Evolutionary conservation across 371 early-diverging fungal species (phyloP).

Genomic region (Actinomortierella ambigua): DNA sequence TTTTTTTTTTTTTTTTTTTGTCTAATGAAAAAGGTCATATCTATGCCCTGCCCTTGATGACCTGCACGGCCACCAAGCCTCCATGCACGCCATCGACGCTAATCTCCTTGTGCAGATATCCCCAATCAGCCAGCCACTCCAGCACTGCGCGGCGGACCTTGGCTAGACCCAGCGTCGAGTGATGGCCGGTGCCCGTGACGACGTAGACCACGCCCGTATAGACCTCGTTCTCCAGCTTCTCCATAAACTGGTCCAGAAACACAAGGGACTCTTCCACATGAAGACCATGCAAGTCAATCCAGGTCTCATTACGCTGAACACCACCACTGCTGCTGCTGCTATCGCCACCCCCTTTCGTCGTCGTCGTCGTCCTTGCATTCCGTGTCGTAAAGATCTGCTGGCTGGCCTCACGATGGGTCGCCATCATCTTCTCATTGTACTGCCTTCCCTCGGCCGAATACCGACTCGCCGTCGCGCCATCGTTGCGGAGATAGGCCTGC

Average conservation of each 20-base stretch:
- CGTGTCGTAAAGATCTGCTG: conserved; percentile 59
- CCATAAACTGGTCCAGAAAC: conserved; percentile 55
- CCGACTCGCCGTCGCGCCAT: conserved; percentile 58
- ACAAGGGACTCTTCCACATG: conserved; percentile 63
- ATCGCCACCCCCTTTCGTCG: conserved; percentile 25
- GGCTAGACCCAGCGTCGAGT: conserved; percentile 31
- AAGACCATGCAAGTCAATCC: conserved; percentile 67
- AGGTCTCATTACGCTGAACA: conserved; percentile 47
- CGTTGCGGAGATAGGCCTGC: conserved; percentile 58
- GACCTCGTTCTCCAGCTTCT: conserved; percentile 48
- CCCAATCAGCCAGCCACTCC: conserved; percentile 49
- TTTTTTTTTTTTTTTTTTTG: too few species aligned
- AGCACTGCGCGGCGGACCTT: conserved; percentile 46
- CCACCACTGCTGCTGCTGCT: conserved; percentile 5
- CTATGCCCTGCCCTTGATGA: conserved; percentile 40
- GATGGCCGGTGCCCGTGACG: conserved; percentile 58
- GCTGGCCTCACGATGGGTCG: conserved; percentile 62
- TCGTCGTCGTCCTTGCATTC: conserved; percentile 41
- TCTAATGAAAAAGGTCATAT: too few species aligned
- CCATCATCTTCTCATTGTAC: conserved; percentile 62
- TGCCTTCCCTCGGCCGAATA: conserved; percentile 61
- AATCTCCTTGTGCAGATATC: conserved; percentile 50
- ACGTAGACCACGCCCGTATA: conserved; percentile 54
- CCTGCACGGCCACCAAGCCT: conserved; percentile 39
- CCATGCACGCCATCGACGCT: conserved; percentile 29